Base-by-base conservation (phyloP, 2,329 filamentous ascomycete species). In the Cadophora gregata region DNA sequence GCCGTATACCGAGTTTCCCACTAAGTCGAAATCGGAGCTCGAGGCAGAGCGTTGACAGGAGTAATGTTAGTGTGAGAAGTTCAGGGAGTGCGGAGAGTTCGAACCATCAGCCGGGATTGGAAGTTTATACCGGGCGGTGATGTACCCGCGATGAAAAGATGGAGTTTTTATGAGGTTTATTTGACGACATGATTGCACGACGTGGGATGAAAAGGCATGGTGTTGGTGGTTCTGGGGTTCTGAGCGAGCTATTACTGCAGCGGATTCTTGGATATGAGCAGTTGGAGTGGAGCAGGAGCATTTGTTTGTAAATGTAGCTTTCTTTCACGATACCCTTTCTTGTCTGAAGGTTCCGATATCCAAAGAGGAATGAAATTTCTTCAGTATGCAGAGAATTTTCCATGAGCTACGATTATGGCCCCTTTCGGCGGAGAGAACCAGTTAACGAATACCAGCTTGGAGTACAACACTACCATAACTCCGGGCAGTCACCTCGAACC, bases 1-100 rank as follows among this genome's bases (percentile, higher is more conserved):
- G 59, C 19, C 38, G 59, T 7, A 61, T 61, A 29, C 59, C 36
- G 24, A 45, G 45, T 48, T 61, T 61, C 38, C 59, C 59, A 14
- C 14, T 61, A 29, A 61, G 59, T 47, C 50, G 59, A n/a, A 48
- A 51, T 31, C 24, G 47, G 19, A 61, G 59, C 38, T 48, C 47
- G 45, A 50, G 47, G 4, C 42, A 50, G 27, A 58, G 53, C 10
- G 53, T 58, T 25, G 53, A 58, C 25, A 51, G 48, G 48, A 51
- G 48, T 19, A 58, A 58, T 38, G 31, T 33, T 1, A 58, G 53
- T 58, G 53, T 58, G 53, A 58, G 16, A 21, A 58, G 53, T 58
- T 58, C 53, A 9, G 53, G 33, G 14, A 58, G 53, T 38, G n/a
- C n/a, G 6, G 31, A n/a, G 4, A 58, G 31, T 38, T 8, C 53